A percentile compares a stretch with the other conserved stretches of the same genome.
Evolutionary conservation across 306 rosid species (phyloP).

Genomic region (Castanospermum australe): DNA sequence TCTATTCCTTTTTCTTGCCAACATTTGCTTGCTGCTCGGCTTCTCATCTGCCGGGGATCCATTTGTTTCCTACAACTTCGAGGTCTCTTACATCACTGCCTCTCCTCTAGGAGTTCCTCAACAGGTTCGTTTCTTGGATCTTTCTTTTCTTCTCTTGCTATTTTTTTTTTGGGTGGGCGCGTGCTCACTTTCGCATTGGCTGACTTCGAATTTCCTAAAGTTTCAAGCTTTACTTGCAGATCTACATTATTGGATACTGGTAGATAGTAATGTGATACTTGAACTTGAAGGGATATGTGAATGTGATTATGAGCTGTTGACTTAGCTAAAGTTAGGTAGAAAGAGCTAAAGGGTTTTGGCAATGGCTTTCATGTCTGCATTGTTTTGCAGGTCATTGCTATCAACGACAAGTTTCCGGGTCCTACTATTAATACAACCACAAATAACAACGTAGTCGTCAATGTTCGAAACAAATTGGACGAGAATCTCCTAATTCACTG

Average conservation of each 20-base stretch:
- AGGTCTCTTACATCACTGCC: conserved; percentile 76
- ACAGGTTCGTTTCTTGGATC: conserved; percentile 47
- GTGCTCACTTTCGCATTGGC: background rate
- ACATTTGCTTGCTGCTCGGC: conserved; percentile 45
- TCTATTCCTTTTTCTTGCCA: conserved; percentile 42
- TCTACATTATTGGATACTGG: conserved; percentile 29
- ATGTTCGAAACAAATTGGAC: conserved; percentile 86
- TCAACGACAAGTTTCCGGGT: conserved; percentile 83
- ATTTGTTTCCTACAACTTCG: conserved; percentile 48
- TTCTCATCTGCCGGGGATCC: conserved; percentile 71
- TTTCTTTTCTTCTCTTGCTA: conserved; percentile 4
- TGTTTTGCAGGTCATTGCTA: conserved; percentile 80
- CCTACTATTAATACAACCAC: conserved; percentile 84
- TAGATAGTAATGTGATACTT: conserved; percentile 15
- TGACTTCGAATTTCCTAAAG: conserved; percentile 12
- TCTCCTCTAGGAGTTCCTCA: conserved; percentile 96
- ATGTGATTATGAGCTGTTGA: background rate
- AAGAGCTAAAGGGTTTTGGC: background rate
- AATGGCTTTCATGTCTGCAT: conserved; percentile 21
- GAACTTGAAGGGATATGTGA: conserved; percentile 13
- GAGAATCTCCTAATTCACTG: conserved; percentile 86
- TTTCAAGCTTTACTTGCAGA: conserved; percentile 37
- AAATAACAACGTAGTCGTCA: conserved; percentile 80
- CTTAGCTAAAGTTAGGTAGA: conserved; percentile 9
- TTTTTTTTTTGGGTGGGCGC: background rate